Base-by-base conservation (phyloP, 768 basidiomycete genomes). In the Tricholoma matsutake region DNA sequence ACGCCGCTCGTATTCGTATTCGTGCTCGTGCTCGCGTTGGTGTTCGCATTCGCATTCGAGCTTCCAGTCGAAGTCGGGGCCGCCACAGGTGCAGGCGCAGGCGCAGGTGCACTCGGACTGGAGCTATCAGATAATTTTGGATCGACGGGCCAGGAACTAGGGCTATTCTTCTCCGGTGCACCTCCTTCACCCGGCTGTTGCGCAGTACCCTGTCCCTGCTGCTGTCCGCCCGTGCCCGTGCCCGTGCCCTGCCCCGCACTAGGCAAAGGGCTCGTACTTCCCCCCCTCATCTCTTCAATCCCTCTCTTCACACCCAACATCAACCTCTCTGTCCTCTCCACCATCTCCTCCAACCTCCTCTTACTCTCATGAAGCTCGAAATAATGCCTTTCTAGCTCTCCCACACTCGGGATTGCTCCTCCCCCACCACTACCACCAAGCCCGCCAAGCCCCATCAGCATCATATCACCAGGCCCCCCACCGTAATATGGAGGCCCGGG, bases 381-480 rank as follows among this genome's bases (percentile, higher is more conserved):
- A 66, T 90, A 92, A 70, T 93, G 92, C 58, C 84, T 77, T 72
- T 88, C 88, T 63, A 94, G 74, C 64, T 94, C 92, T 6, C 67
- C 68, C 55, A 82, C 67, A 14, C 83, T 85, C 53, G 79, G 79
- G 10, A 78, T 72, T 5, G 60, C 58, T 37, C 74, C 72, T 10
- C 41, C 25, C 6, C 43, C 56, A 41, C 13, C 18, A 37, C 57
- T 29, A 7, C 57, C 52, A 0, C 53, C 51, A 35, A 59, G 51
- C 25, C 45, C 57, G 1, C 45, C n/a, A 13, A 78, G 71, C 52
- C 76, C 75, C 66, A 72, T 79, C 65, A 71, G 76, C 66, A 74
- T 72, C 43, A 71, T 78, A 73, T 69, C 61, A 69, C 67, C 58
- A 72, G 61, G 47, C 67, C 69, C 7, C 2, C 31, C 18, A 43